Conservation (phyloP, 495 filamentous ascomycete genomes). For the Aspergillus kassunensis region DNA sequence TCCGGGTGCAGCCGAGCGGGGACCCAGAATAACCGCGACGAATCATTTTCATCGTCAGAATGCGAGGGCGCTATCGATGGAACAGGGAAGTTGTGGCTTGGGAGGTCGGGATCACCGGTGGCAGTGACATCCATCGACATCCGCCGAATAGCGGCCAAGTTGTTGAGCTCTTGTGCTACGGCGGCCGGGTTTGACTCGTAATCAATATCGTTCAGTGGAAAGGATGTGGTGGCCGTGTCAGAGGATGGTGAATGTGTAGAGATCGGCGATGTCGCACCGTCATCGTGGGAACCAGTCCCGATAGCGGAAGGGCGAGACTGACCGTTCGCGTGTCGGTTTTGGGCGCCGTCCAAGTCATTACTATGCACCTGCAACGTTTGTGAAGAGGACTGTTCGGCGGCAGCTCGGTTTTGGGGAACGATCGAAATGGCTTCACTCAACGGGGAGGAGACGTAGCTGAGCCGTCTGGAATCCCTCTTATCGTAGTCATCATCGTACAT, state of each 20-base stretch:
- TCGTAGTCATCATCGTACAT: conserved; percentile 88
- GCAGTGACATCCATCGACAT: conserved; percentile 98
- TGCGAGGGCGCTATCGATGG: conserved; percentile 72
- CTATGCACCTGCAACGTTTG: conserved; percentile 25
- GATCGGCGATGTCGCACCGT: conserved; percentile 52
- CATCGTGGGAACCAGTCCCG: conserved; percentile 43
- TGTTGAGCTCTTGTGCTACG: conserved; percentile 92
- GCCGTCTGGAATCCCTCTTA: conserved; percentile 54
- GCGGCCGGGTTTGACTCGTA: conserved; percentile 86
- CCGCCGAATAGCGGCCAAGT: conserved; percentile 87
- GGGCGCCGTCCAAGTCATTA: conserved; percentile 25
- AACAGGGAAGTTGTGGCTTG: conserved; percentile 64
- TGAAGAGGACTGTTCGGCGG: conserved; percentile 42
- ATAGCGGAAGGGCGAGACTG: conserved; percentile 37
- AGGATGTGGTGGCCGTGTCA: conserved; percentile 69
- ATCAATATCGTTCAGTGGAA: conserved; percentile 88
- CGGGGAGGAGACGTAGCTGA: conserved; percentile 61
- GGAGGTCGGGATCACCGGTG: conserved; percentile 87
- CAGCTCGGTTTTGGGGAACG: conserved; percentile 39
- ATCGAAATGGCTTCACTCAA: conserved; percentile 46
- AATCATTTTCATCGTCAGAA: conserved; percentile 75
- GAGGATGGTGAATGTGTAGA: conserved; percentile 47
- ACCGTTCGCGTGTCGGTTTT: conserved; percentile 34
- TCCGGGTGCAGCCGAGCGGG: conserved; percentile 92
- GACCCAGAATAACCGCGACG: conserved; percentile 90